A percentile compares a stretch with the other conserved stretches of the same genome.
phyloP scores from a whole-genome alignment of 768 basidiomycete species.

The Austroboletus festivus region DNA sequence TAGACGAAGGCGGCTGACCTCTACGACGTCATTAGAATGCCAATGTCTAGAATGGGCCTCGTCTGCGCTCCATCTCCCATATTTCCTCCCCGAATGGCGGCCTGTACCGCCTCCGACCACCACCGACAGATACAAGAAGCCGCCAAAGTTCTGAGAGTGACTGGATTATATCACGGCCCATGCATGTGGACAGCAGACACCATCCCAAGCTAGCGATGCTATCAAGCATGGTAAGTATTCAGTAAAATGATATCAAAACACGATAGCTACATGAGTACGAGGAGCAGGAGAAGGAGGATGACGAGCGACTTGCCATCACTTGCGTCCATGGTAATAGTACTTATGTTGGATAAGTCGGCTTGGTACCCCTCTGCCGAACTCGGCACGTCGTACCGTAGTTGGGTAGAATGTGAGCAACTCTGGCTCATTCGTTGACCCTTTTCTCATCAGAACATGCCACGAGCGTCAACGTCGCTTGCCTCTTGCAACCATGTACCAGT shows the following conservation, averaged over 20 bases:
- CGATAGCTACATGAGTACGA: slow-evolving; percentile 42
- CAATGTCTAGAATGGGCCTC: slow-evolving; percentile 24
- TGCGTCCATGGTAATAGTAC: neutral
- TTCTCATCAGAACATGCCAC: too few relatives aligned
- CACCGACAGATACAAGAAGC: slow-evolving; percentile 11
- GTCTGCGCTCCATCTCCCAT: slow-evolving; percentile 60
- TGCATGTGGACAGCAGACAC: slow-evolving; percentile 68
- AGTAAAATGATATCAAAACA: neutral
- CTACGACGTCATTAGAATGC: slow-evolving; percentile 12
- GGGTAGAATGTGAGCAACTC: too few relatives aligned
- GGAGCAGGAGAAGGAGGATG: slow-evolving; percentile 45
- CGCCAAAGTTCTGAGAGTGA: slow-evolving; percentile 50
- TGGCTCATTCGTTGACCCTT: neutral
- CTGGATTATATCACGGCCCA: slow-evolving; percentile 37
- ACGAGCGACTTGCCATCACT: slow-evolving; percentile 21
- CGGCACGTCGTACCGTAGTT: neutral
- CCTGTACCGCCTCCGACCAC: slow-evolving; percentile 24
- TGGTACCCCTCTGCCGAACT: neutral
- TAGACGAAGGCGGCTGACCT: slow-evolving; percentile 10
- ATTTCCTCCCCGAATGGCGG: slow-evolving; percentile 44
- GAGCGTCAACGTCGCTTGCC: neutral
- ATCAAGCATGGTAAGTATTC: slow-evolving; percentile 2
- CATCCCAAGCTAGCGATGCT: slow-evolving; percentile 54
- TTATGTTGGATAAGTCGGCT: too few relatives aligned
- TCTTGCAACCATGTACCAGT: slow-evolving; percentile 8